Evolutionary conservation across 2,329 filamentous ascomycete species (phyloP), one percentile per base, ranked within the genome.

Genomic region (Ascochyta clinopodiicola): DNA sequence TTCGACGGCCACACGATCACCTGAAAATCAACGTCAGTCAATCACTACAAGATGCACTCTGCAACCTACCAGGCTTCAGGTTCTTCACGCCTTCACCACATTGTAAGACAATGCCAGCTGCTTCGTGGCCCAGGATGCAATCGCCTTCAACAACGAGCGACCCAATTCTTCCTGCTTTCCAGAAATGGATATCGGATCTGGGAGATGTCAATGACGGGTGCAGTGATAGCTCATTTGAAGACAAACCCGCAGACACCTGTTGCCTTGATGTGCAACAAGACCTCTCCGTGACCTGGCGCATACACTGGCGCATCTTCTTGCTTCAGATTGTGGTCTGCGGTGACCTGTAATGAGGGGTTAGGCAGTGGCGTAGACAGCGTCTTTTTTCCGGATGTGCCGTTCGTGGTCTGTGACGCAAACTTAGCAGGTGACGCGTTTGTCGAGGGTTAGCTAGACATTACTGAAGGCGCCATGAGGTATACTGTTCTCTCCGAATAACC

Each of bases 121-220:
- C 85, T 71, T 89, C 86, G 59, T 89, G 87, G 21, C 87, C 86
- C 40, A 89, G 79, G 47, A 88, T 86, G 63, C 85, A 87, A 61
- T 88, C 84, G 19, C 83, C 82, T 54, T 86, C 81, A 12, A 90
- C 82, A 1, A 85, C 80, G 2, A 89, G 78, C 2, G 81, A 79
- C 2, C 88, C 87, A 64, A 90, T 89, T 12, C 81, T 76, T 22
- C 87, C 87, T 0, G 79, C 77, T 63, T 86, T 86, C 87, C 87
- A 89, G 62, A 88, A 87, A 68, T 90, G 87, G 60, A 89, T 82
- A 63, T 89, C 87, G 0, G 86, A 88, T 36, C 83, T 85, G 55
- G 3, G 8, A 8, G 4, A 25, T 17, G 8, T 56, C 22, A 56
- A 19, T 17, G 12, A 12, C 5, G 2, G 17, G 4, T 24, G n/a